These are phyloP conservation scores for Xylaria cubensis DNA, from an alignment of 495 filamentous ascomycete genomes.

Conservation along the genomic window DNA sequence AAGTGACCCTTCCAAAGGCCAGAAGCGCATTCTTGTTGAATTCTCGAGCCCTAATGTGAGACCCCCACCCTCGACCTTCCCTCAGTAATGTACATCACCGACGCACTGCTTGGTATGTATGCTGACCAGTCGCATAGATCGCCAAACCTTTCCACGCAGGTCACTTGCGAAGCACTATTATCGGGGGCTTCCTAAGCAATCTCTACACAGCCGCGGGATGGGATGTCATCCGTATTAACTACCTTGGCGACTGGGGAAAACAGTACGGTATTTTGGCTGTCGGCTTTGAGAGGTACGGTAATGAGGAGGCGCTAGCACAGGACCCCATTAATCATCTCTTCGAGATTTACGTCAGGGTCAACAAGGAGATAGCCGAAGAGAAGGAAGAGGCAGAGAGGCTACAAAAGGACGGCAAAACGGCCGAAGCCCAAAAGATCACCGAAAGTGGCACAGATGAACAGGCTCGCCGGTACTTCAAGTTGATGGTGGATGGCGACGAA, in stretches of 20 bases:
- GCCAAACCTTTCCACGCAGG: conserved; percentile 74
- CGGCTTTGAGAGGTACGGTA: conserved; percentile 65
- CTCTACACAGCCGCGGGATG: conserved; percentile 65
- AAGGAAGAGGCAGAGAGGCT: conserved; percentile 57
- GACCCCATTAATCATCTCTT: conserved; percentile 71
- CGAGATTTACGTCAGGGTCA: conserved; percentile 69
- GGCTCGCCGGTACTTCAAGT: conserved; percentile 82
- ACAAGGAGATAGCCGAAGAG: conserved; percentile 61
- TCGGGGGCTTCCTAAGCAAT: conserved; percentile 69
- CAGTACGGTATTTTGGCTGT: conserved; percentile 68
- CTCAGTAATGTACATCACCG: background rate
- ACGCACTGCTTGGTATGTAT: background rate
- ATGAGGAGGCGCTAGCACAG: conserved; percentile 59
- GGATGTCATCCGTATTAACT: conserved; percentile 70
- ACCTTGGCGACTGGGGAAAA: conserved; percentile 73
- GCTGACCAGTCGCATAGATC: conserved; percentile 42
- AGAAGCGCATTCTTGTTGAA: conserved; percentile 65
- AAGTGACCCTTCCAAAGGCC: conserved; percentile 70
- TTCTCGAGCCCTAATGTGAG: conserved; percentile 47
- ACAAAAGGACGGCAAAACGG: conserved; percentile 50
- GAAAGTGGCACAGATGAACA: conserved; percentile 66
- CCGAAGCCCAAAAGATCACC: conserved; percentile 54
- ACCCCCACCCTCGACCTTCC: background rate
- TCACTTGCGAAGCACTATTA: conserved; percentile 71
- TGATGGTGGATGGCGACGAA: conserved; percentile 83